Percentiles rank a stretch among this genome's conserved stretches.
These are phyloP conservation scores for Alternaria triticimaculans DNA, from an alignment of 2,329 filamentous ascomycete species.

Conservation along the genomic window DNA sequence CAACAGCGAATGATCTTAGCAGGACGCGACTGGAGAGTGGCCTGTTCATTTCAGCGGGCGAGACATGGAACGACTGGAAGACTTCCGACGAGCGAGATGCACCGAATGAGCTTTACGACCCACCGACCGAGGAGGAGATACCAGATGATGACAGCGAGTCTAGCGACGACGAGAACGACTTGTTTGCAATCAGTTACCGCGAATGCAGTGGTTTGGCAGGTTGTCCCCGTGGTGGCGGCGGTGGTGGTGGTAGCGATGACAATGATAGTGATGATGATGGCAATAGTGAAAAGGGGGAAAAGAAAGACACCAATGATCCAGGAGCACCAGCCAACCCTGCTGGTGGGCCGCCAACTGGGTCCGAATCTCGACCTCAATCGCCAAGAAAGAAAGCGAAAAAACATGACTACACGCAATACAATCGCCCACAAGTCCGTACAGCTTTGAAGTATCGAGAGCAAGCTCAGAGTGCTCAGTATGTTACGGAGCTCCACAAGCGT, in stretches of 20 bases:
- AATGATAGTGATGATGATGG: not conserved
- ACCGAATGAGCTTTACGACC: not conserved
- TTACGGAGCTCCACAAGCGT: not conserved
- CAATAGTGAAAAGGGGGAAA: not conserved
- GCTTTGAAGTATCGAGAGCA: not conserved
- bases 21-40: not conserved
- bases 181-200: not conserved
- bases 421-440: not conserved
- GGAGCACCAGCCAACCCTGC: not conserved
- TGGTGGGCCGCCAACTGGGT: not conserved
- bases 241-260: too few species aligned
- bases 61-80: not conserved
- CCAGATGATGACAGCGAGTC: not conserved
- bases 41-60: not conserved
- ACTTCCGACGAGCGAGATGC: not conserved
- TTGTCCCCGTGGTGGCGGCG: not conserved
- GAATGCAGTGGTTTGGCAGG: not conserved
- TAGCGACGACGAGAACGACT: not conserved
- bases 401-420: not conserved
- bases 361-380: not conserved
- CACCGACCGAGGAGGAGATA: not conserved
- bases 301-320: not conserved
- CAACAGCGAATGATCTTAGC: not conserved
- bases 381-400: not conserved
- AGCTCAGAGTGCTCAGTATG: not conserved